Base-by-base conservation (phyloP, 768 basidiomycete species). In the Gymnopilus junonius region DNA sequence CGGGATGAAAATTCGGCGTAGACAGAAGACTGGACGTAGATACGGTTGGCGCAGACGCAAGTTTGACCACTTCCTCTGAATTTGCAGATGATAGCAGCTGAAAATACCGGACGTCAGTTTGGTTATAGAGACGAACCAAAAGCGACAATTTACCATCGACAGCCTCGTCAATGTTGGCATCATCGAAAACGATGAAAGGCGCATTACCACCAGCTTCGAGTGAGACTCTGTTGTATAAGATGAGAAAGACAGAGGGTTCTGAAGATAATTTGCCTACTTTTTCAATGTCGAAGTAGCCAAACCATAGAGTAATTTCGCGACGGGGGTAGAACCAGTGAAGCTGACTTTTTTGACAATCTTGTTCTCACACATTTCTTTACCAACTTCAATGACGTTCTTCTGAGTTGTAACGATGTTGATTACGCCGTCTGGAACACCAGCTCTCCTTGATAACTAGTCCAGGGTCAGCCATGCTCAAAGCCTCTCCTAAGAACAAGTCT, bases 171-270 rank as follows among this genome's bases (percentile, higher is more conserved):
- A 99, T 84, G 73, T 99, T 90, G 0, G 95, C 97, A 71, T 99
- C 97, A 65, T 95, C 92, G 73, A 99, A 99, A 7, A 99, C 92
- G 68, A 99, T 97, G 76, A 99, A 95, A 0, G 97, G 92, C 0
- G 96, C 88, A 67, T 99, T 99, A 29, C 97, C 97, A 14, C 95
- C 94, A 29, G 95, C 92, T 77, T 97, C 95, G 37, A 95, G 76
- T 1, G 94, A 94, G 80, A 82, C 75, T 63, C 80, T 82, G 43
- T 17, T 54, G 35, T 23, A 39, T n/a, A 61, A 25, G 20, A 57
- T 61, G 35, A 45, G 39, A 50, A 54, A 31, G 15, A 8, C 23
- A 6, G 15, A 43, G 23, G 8, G 2, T 8, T 6, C n/a, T n/a
- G 20, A 51, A 27, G 60, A 25, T 11, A 10, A 50, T 17, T 23